Base-by-base conservation (phyloP, 2,329 filamentous ascomycete genomes). In the Botrytis galanthina region DNA sequence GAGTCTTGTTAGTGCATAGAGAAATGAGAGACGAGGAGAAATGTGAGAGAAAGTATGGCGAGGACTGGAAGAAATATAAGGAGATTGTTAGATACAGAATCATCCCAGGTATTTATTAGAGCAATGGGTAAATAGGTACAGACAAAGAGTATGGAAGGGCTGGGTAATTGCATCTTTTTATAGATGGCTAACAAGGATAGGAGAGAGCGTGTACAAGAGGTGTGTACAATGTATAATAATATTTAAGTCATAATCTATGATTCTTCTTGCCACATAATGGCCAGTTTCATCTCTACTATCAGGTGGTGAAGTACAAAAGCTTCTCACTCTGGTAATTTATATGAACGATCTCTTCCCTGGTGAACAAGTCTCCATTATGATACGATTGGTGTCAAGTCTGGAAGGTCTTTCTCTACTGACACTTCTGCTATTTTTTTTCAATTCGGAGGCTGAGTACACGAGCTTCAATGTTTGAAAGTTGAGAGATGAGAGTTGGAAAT, bases 51-150 rank as follows among this genome's bases (percentile, higher is more conserved):
- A 98, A 98, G 86, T 98, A 98, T 80, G 95, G 95, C 39, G 91
- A 91, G 78, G 94, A 98, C 81, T 98, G 95, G 95, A 89, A 94
- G 76, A 88, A 90, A 83, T 98, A 98, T 83, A 94, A 92, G 83
- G 90, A 91, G 83, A 87, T 90, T 80, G 95, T 98, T 62, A 90
- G 87, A 74, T 97, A 88, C 46, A 76, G 76, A 42, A 78, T 98
- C 78, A 83, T 98, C 59, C 95, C 95, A 9, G 92, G 92, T 51
- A 85, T 98, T 29, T 98, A 98, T 84, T 98, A 79, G 67, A 20
- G 5, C 9, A 12, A 26, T 7, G 18, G 32, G 51, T 2, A 37
- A 26, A 44, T 63, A n/a, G n/a, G 44, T 68, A 42, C 9, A 26
- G 9, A 2, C n/a, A 8, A 12, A 32, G 35, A n/a, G 35, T 8